A percentile compares a stretch with the other conserved stretches of the same genome.
Conservation (phyloP, 2,329 filamentous ascomycete species). For the Plenodomus tracheiphilus region DNA sequence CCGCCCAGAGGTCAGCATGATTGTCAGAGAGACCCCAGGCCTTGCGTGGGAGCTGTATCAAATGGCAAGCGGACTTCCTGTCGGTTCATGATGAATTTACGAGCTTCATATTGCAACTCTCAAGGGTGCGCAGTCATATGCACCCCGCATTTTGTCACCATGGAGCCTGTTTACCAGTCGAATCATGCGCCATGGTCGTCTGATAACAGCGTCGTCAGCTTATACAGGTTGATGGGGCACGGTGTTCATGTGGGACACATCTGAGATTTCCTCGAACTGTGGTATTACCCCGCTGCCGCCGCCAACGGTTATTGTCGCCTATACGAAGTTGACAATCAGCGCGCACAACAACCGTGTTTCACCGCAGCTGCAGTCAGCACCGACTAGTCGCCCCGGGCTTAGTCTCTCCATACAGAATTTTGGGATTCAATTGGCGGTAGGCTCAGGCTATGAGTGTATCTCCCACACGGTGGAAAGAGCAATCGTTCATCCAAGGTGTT, state of each 20-base stretch:
- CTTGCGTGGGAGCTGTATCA: conserved; percentile 55
- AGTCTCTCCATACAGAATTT: not conserved
- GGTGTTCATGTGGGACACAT: not conserved
- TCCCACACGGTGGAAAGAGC: not conserved
- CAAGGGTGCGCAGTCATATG: not conserved
- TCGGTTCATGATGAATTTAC: conserved; percentile 32
- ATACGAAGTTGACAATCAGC: not conserved
- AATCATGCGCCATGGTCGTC: not conserved
- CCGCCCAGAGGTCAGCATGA: conserved; percentile 50
- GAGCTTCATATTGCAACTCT: not conserved
- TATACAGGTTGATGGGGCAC: not conserved
- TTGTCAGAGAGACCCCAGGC: conserved; percentile 50
- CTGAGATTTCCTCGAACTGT: not conserved
- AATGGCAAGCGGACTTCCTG: conserved; percentile 51
- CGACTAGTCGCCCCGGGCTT: not conserved
- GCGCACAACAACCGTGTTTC: conserved; percentile 2
- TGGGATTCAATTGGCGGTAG: no score
- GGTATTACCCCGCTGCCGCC: not conserved
- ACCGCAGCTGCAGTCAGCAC: conserved; percentile 5
- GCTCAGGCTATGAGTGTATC: not conserved
- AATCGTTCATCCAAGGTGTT: no score
- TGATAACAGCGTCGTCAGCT: not conserved
- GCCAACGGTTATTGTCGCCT: not conserved
- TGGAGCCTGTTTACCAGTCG: not conserved
- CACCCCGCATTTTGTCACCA: not conserved